Percentiles rank a stretch among this genome's conserved stretches.
Evolutionary conservation across 164 flowering plant genomes (phyloP).

Genomic region (Saururus chinensis): DNA sequence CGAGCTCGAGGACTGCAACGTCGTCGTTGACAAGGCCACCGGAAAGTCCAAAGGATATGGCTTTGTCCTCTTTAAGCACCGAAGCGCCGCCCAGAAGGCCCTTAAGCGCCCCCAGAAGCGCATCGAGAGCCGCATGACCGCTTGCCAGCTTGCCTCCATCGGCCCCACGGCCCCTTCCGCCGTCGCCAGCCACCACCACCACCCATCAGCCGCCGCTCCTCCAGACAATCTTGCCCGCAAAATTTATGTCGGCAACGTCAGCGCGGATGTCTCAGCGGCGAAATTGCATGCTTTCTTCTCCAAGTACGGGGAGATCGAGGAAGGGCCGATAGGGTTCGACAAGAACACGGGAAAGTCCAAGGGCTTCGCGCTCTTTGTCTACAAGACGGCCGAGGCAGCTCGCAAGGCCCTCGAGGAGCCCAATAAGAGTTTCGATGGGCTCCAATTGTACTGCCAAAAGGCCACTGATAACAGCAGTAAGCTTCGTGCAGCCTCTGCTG

Average conservation of each 20-base stretch:
- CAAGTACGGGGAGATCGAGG: conserved; percentile 30
- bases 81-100: conserved; percentile 22
- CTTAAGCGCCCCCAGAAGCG: conserved; percentile 36
- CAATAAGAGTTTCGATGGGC: conserved; percentile 26
- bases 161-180: conserved; percentile 17
- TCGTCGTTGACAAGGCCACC: conserved; percentile 28
- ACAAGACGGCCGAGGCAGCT: conserved; percentile 25
- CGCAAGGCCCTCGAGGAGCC: conserved; percentile 29
- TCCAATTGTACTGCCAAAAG: conserved; percentile 24
- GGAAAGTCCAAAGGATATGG: conserved; percentile 44
- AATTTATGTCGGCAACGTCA: conserved; percentile 29
- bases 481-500: conserved; percentile 3
- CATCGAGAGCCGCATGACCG: conserved; percentile 35
- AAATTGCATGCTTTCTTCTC: conserved; percentile 19
- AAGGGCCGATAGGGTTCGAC: conserved; percentile 33
- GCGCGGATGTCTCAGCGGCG: conserved; percentile 14
- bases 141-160: conserved; percentile 29
- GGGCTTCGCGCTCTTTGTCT: conserved; percentile 29
- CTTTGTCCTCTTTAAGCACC: conserved; percentile 29
- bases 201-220: conserved; percentile 1
- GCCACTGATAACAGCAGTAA: conserved; percentile 21
- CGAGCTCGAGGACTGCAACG: conserved; percentile 30
- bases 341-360: conserved; percentile 27
- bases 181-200: not conserved
- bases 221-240: conserved; percentile 20